These are phyloP conservation scores for Pythium aquatile DNA, from an alignment of 352 stramenopile genomes.

Conservation along the genomic window DNA sequence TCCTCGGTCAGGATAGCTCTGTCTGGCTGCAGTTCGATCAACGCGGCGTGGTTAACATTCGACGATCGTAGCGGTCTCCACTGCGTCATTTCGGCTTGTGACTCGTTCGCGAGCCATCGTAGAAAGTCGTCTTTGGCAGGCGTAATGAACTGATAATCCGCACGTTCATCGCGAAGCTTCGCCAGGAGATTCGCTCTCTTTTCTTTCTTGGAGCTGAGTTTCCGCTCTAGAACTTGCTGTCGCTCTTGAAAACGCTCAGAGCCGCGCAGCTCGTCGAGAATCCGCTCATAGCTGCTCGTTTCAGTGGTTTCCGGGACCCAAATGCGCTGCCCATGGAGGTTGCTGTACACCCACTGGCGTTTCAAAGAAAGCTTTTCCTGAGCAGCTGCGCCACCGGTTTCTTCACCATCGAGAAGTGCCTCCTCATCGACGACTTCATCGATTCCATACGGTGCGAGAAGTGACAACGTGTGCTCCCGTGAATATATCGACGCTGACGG, in stretches of 20 bases:
- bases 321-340: constrained; percentile 79
- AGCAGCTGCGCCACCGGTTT: not conserved
- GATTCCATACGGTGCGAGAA: not conserved
- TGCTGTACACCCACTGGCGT: constrained; percentile 63
- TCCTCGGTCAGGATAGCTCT: constrained; percentile 68
- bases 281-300: constrained; percentile 65
- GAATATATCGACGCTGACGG: not conserved
- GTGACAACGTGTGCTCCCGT: not conserved
- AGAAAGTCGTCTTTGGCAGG: constrained; percentile 39
- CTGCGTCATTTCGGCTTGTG: constrained; percentile 33
- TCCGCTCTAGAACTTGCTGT: constrained; percentile 32
- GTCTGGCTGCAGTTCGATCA: constrained; percentile 67
- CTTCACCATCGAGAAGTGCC: not conserved
- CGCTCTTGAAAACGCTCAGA: constrained; percentile 36
- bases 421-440: not conserved
- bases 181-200: constrained; percentile 11
- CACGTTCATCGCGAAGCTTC: constrained; percentile 57
- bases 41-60: constrained; percentile 39
- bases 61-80: constrained; percentile 56
- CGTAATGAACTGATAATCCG: constrained; percentile 34
- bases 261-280: constrained; percentile 63
- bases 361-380: not conserved
- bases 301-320: constrained; percentile 61
- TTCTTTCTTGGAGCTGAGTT: constrained; percentile 31
- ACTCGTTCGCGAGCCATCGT: constrained; percentile 51